Base-by-base conservation (phyloP, 495 filamentous ascomycete genomes). In the Gamarada debralockiae region DNA sequence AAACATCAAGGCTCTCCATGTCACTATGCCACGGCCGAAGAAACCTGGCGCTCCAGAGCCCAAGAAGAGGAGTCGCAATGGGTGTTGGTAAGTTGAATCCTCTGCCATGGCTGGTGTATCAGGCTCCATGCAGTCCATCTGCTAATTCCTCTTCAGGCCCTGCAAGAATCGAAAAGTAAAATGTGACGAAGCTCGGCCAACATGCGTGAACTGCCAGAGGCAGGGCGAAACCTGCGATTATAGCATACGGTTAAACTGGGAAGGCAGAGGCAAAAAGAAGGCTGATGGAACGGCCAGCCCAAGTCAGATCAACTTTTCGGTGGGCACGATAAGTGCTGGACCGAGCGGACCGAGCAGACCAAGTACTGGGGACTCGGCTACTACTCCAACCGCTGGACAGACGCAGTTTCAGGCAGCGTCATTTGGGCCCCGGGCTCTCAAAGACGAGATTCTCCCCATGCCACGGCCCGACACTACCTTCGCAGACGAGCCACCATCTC, bases 161-260 rank as follows among this genome's bases (percentile, higher is more conserved):
- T 95, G 89, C 71, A 95, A 95, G 68, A 79, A 82, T 48, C 78
- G 87, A 47, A 95, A 92, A 65, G 83, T 93, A 56, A 93, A 95
- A 73, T 93, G 89, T 65, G 90, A 86, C 17, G 90, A 95, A 65
- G 84, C 87, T 63, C 89, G 87, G 60, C 89, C 90, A 9, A 67
- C 70, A 61, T 95, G 90, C 66, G 62, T 78, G 45, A 92, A 92
- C 62, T 95, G 90, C 65, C 77, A 82, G 62, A 82, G 82, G 48
- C 83, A 84, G 59, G 84, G 83, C 41, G 88, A 92, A 63, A 68
- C 71, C 23, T 95, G 90, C 69, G 90, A 95, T 67, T 95, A 93
- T 70, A 89, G 83, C 65, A 87, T 93, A 63, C 76, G 85, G 15
- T 70, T 95, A 57, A 92, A 91, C 59, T 93, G 90, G 90, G 87